Percentiles rank a stretch among this genome's conserved stretches.
phyloP scores from a whole-genome alignment of 192 early-diverging fungal genomes.

The Lobosporangium transversale region DNA sequence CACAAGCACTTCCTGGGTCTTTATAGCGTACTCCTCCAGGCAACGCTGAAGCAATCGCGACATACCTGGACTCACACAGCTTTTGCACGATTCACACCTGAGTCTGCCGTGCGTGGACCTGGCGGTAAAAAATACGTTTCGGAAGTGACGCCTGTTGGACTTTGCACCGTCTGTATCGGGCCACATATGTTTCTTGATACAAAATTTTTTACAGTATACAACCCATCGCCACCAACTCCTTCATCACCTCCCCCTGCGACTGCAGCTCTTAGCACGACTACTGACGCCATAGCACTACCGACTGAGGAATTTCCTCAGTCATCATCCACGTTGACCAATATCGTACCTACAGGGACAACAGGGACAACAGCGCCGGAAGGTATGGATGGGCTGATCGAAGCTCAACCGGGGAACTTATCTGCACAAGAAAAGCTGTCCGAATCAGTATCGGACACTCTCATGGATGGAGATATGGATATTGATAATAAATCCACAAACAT shows the following conservation, averaged over 20 bases:
- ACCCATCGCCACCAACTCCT: conserved; percentile 25
- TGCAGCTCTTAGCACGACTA: not conserved
- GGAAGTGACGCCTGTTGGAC: conserved; percentile 26
- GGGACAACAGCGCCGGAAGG: conserved; percentile 31
- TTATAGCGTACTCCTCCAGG: conserved; percentile 28
- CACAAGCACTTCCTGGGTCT: too few species aligned
- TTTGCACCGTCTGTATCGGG: conserved; percentile 43
- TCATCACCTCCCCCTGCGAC: not conserved
- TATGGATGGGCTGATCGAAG: conserved; percentile 28
- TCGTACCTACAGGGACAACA: too few species aligned
- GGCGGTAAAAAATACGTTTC: conserved; percentile 38
- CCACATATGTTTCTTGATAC: conserved; percentile 46
- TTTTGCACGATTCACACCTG: conserved; percentile 37
- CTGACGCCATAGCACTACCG: conserved; percentile 3
- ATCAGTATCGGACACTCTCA: not conserved
- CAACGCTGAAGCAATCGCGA: conserved; percentile 28
- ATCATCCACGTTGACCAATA: conserved; percentile 5
- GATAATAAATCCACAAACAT: not conserved
- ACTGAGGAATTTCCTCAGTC: conserved; percentile 4
- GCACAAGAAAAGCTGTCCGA: conserved; percentile 9
- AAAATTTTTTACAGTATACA: conserved; percentile 32
- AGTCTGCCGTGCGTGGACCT: conserved; percentile 26
- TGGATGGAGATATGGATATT: conserved; percentile 1
- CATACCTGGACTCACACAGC: conserved; percentile 38
- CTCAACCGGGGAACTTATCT: conserved; percentile 6